Conservation (phyloP, 2,329 filamentous ascomycete genomes). For the Sporothrix brunneoviolacea region DNA sequence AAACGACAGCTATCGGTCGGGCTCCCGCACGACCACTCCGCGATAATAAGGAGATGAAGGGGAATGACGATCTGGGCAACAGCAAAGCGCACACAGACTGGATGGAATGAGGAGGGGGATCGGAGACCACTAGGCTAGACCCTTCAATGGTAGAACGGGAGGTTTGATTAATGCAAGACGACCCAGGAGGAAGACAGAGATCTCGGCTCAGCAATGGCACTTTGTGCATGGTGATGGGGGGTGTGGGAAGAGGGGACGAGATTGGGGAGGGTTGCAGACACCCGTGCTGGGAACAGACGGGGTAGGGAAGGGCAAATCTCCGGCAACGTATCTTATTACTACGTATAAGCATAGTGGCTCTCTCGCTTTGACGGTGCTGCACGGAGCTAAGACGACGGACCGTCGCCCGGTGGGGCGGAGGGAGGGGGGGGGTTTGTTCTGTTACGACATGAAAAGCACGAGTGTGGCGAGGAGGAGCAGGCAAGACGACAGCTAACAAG, state of each 20-base stretch:
- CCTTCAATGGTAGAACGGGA: background rate
- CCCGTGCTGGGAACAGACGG: too few species aligned
- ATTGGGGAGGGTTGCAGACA: background rate
- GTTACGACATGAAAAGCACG: too few species aligned
- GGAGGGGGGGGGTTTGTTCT: too few species aligned
- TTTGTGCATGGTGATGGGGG: background rate
- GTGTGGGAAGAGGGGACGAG: background rate
- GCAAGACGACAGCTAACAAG: too few species aligned
- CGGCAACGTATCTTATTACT: too few species aligned
- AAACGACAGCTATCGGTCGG: too few species aligned
- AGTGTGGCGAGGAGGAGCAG: too few species aligned
- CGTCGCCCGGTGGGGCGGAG: too few species aligned
- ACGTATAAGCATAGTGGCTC: background rate
- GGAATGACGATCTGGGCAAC: constrained; percentile 1
- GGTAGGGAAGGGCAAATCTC: too few species aligned
- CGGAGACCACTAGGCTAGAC: background rate
- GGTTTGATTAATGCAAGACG: too few species aligned
- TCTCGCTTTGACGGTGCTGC: background rate
- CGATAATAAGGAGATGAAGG: constrained; percentile 10
- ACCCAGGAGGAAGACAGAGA: background rate
- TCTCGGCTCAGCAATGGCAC: constrained; percentile 7
- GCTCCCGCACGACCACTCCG: too few species aligned
- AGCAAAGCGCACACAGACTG: background rate
- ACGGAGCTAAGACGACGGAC: background rate
- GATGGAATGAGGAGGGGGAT: background rate